Evolutionary conservation across 2,329 filamentous ascomycete genomes (phyloP).

Genomic region (Alternaria consortialis): DNA sequence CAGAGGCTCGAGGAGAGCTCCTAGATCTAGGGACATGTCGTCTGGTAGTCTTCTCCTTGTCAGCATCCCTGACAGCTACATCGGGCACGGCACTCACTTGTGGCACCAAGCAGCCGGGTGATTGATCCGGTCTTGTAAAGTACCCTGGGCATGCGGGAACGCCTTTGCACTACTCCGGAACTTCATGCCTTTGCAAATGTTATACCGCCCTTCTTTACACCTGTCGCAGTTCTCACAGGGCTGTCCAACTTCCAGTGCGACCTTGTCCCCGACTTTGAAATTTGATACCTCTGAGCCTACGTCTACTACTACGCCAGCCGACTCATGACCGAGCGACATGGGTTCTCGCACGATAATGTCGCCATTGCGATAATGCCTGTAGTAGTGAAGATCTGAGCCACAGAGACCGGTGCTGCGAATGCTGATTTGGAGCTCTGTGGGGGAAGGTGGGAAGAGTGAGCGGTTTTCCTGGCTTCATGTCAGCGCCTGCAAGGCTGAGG

Average conservation of each 20-base stretch:
- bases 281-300: slow-evolving; percentile 70
- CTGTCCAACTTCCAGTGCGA: slow-evolving; percentile 91
- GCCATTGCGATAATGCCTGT: slow-evolving; percentile 84
- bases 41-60: slow-evolving; percentile 56
- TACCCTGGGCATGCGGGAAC: slow-evolving; percentile 71
- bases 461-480: slow-evolving; percentile 60
- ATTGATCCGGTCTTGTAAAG: slow-evolving; percentile 68
- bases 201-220: slow-evolving; percentile 67
- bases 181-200: slow-evolving; percentile 67
- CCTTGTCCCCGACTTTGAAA: slow-evolving; percentile 78
- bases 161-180: slow-evolving; percentile 68
- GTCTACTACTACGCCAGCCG: slow-evolving; percentile 78
- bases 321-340: slow-evolving; percentile 81
- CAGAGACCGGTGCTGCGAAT: slow-evolving; percentile 74
- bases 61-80: slow-evolving; percentile 2
- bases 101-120: slow-evolving; percentile 69
- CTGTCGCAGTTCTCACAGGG: slow-evolving; percentile 74
- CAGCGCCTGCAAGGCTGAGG: background rate
- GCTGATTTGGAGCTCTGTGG: slow-evolving; percentile 69
- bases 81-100: slow-evolving; percentile 43
- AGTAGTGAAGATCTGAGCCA: slow-evolving; percentile 83
- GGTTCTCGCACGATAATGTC: slow-evolving; percentile 84
- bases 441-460: slow-evolving; percentile 56
- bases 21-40: slow-evolving; percentile 62
- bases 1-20: slow-evolving; percentile 68